Percentiles rank a stretch among this genome's conserved stretches.
Evolutionary conservation across 164 flowering plant genomes (phyloP).

Genomic region (Aristolochia californica): DNA sequence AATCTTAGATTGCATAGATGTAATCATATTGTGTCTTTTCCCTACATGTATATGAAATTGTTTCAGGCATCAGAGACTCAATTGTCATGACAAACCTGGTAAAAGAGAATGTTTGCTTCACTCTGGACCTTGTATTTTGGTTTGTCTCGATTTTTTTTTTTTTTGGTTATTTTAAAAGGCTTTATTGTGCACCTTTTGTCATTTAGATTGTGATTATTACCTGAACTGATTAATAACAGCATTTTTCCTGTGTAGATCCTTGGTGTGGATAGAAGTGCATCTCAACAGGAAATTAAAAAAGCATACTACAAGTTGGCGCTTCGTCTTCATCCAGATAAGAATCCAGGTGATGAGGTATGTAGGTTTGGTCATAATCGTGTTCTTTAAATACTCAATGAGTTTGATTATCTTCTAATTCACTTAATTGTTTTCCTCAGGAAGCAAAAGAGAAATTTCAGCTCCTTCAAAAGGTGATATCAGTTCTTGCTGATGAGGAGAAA

Average conservation of each 20-base stretch:
- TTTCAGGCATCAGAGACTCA: too few relatives aligned
- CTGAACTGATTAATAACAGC: neutral
- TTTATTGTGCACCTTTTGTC: too few relatives aligned
- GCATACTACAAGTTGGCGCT: constrained; percentile 91
- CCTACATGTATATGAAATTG: too few relatives aligned
- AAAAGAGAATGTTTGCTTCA: too few relatives aligned
- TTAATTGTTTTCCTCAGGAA: constrained; percentile 30
- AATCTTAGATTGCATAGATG: too few relatives aligned
- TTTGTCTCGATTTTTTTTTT: too few relatives aligned
- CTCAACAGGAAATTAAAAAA: constrained; percentile 88
- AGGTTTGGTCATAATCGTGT: neutral
- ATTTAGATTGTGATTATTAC: too few relatives aligned
- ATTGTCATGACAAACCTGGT: too few relatives aligned
- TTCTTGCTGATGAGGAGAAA: constrained; percentile 95
- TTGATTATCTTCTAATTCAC: too few relatives aligned
- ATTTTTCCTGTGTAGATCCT: constrained; percentile 40
- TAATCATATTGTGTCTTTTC: too few relatives aligned
- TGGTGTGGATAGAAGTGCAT: constrained; percentile 73
- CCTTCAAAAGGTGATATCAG: constrained; percentile 82
- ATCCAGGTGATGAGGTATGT: constrained; percentile 86
- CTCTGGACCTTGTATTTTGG: too few relatives aligned
- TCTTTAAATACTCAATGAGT: neutral
- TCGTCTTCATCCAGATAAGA: constrained; percentile 95
- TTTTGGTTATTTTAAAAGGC: too few relatives aligned
- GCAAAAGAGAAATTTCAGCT: constrained; percentile 98